phyloP scores from a whole-genome alignment of 768 basidiomycete genomes.

The Royoungia palumana region DNA sequence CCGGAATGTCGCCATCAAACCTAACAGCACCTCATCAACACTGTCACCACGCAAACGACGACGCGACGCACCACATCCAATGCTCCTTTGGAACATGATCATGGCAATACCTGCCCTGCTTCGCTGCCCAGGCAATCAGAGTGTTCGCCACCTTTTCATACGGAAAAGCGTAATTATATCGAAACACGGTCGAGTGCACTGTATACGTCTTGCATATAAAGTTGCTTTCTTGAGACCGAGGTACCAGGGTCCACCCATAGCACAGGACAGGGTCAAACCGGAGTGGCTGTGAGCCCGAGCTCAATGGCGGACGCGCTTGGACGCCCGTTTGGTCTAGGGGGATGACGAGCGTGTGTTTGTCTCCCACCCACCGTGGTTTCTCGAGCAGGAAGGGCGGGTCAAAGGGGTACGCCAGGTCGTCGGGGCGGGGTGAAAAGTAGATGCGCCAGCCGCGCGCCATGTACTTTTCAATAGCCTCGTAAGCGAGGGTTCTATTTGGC shows the following conservation, averaged over 20 bases:
- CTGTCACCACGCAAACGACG: background rate
- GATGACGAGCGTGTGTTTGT: conserved; percentile 30
- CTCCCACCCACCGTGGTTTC: conserved; percentile 31
- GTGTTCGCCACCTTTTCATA: background rate
- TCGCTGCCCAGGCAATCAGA: conserved; percentile 7
- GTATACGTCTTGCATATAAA: background rate
- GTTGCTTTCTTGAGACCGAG: too few species aligned
- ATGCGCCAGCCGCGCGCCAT: conserved; percentile 35
- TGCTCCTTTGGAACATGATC: background rate
- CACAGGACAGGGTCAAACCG: conserved; percentile 13
- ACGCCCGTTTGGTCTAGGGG: conserved; percentile 24
- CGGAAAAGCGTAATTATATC: conserved; percentile 25
- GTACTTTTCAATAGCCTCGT: conserved; percentile 32
- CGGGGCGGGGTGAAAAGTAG: conserved; percentile 2
- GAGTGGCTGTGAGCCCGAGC: conserved; percentile 10
- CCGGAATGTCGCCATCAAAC: conserved; percentile 22
- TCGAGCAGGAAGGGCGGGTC: conserved; percentile 17
- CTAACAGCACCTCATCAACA: background rate
- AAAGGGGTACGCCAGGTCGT: background rate
- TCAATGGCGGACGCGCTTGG: conserved; percentile 8
- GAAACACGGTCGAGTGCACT: conserved; percentile 20
- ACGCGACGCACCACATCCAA: conserved; percentile 23
- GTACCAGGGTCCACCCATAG: conserved; percentile 14
- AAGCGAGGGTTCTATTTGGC: conserved; percentile 5
- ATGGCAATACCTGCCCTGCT: conserved; percentile 7